phyloP scores from a whole-genome alignment of 1,284 basidiomycete species.

The Phellinidium pouzarii region DNA sequence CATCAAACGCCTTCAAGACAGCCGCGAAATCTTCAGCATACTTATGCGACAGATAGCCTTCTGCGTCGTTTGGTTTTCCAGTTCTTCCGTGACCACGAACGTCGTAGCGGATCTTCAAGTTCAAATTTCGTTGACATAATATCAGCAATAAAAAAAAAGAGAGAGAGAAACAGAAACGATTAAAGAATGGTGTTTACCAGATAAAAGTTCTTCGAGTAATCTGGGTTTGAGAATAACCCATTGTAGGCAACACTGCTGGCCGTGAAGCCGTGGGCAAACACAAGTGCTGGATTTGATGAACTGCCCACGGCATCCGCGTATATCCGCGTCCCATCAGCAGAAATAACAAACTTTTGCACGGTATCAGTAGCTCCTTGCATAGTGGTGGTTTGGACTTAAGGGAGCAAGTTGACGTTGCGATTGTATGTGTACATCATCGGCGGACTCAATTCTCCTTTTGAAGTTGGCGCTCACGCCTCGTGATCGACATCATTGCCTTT shows the following conservation, averaged over 20 bases:
- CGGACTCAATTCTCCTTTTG: no score
- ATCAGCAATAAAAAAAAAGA: neutral
- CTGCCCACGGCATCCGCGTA: slow-evolving; percentile 13
- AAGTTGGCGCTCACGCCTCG: no score
- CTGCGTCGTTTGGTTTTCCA: neutral
- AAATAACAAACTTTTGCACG: slow-evolving; percentile 14
- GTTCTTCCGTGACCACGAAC: slow-evolving; percentile 4
- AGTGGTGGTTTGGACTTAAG: no score
- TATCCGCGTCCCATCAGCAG: slow-evolving; percentile 9
- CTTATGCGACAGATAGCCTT: slow-evolving; percentile 5
- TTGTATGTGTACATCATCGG: no score
- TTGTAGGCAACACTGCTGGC: slow-evolving; percentile 1
- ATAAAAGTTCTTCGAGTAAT: slow-evolving; percentile 18
- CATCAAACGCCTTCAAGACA: slow-evolving; percentile 15
- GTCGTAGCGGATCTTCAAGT: slow-evolving; percentile 5
- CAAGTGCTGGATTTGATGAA: neutral
- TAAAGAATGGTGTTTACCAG: slow-evolving; percentile 17
- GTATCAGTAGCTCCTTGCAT: neutral
- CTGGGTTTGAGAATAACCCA: slow-evolving; percentile 6
- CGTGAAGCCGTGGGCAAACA: slow-evolving; percentile 13
- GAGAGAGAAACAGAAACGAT: no score
- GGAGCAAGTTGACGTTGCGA: no score
- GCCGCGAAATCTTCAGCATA: slow-evolving; percentile 11
- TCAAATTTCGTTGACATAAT: neutral
- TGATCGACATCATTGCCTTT: no score